Evolutionary conservation across 2,329 filamentous ascomycete species (phyloP).

Genomic region (Aspergillus chevalieri): DNA sequence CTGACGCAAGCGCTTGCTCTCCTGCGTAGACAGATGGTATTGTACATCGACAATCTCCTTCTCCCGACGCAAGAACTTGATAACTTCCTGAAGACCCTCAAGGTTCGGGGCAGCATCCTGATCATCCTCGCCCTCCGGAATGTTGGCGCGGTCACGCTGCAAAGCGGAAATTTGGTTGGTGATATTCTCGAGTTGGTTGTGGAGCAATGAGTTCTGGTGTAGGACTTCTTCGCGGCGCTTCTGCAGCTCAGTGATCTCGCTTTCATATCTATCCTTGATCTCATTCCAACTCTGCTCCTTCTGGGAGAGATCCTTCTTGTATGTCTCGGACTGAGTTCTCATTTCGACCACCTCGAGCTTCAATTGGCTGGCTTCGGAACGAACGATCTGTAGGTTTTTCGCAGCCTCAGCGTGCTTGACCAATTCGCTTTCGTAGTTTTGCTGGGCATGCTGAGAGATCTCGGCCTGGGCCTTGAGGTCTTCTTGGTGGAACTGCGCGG

Average conservation of each 20-base stretch:
- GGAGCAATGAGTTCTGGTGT: slow-evolving; percentile 83
- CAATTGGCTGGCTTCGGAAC: slow-evolving; percentile 73
- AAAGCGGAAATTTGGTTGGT: slow-evolving; percentile 71
- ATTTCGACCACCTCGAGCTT: slow-evolving; percentile 70
- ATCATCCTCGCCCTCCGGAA: slow-evolving; percentile 47
- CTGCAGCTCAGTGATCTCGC: slow-evolving; percentile 73
- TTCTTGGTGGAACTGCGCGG: slow-evolving; percentile 78
- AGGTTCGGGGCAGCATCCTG: slow-evolving; percentile 51
- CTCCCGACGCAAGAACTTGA: slow-evolving; percentile 83
- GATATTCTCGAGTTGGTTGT: slow-evolving; percentile 80
- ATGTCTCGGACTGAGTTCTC: slow-evolving; percentile 77
- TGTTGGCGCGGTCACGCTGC: slow-evolving; percentile 64
- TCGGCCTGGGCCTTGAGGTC: slow-evolving; percentile 89
- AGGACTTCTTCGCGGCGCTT: slow-evolving; percentile 75
- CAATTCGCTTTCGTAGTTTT: slow-evolving; percentile 90
- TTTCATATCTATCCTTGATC: slow-evolving; percentile 70
- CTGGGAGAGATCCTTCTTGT: slow-evolving; percentile 69
- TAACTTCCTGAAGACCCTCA: slow-evolving; percentile 81
- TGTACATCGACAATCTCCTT: slow-evolving; percentile 99
- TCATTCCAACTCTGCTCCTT: slow-evolving; percentile 86
- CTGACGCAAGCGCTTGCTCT: slow-evolving; percentile 80
- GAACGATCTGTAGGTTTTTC: slow-evolving; percentile 70
- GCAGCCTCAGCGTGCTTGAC: slow-evolving; percentile 95
- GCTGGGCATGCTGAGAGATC: slow-evolving; percentile 86
- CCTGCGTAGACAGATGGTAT: slow-evolving; percentile 79